Percentiles rank a stretch among this genome's conserved stretches.
phyloP scores from a whole-genome alignment of 1,284 basidiomycete species.

The Coniferiporia sulphurascens region DNA sequence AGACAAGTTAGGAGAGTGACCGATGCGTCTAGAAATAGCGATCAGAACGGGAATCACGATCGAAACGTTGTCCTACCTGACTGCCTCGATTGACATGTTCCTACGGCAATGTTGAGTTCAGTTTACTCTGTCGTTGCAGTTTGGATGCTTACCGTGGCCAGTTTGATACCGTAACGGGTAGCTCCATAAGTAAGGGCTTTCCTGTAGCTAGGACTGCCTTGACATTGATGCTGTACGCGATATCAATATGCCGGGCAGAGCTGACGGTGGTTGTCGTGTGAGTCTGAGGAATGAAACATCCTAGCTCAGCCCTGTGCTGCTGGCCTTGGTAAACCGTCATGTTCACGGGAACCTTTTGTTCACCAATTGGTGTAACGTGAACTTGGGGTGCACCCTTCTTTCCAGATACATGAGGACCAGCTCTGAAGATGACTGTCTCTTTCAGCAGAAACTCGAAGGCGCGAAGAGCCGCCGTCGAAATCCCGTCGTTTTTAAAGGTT shows the following conservation, averaged over 20 bases:
- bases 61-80: constrained; percentile 39
- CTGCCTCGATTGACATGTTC: constrained; percentile 58
- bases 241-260: constrained; percentile 74
- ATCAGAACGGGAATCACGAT: background rate
- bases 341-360: constrained; percentile 68
- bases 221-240: constrained; percentile 71
- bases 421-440: constrained; percentile 67
- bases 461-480: constrained; percentile 61
- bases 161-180: constrained; percentile 76
- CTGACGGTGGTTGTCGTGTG: constrained; percentile 74
- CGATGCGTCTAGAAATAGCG: constrained; percentile 53
- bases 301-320: constrained; percentile 65
- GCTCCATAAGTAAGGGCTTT: constrained; percentile 59
- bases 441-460: constrained; percentile 76
- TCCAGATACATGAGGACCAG: constrained; percentile 45
- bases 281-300: constrained; percentile 59
- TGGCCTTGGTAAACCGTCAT: constrained; percentile 65
- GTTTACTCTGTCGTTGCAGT: constrained; percentile 1
- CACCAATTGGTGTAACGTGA: constrained; percentile 47
- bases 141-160: constrained; percentile 61
- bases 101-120: constrained; percentile 30
- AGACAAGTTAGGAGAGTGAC: constrained; percentile 60
- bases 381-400: constrained; percentile 57
- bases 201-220: constrained; percentile 72
- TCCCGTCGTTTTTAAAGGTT: constrained; percentile 62